Evolutionary conservation across 148 eudicot genomes (phyloP).

Genomic region (Camellia sinensis): DNA sequence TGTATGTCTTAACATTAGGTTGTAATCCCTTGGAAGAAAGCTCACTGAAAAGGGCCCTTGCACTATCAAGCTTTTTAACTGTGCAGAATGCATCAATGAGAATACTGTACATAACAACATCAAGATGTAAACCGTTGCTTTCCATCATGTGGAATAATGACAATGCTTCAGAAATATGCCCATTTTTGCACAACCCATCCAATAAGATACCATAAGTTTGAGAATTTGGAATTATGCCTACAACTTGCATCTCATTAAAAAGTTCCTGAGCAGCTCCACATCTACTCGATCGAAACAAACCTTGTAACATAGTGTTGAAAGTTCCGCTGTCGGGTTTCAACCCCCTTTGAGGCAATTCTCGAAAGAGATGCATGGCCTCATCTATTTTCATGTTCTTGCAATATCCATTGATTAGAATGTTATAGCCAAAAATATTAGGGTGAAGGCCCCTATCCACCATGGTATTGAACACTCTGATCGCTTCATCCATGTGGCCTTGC

Average conservation of each 20-base stretch:
- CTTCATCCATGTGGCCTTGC: slow-evolving; percentile 7
- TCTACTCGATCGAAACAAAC: slow-evolving; percentile 2
- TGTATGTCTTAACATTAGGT: neutral
- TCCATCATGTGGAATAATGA: neutral
- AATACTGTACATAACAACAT: neutral
- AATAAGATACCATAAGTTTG: neutral
- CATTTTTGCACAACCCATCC: neutral
- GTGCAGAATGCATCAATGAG: slow-evolving; percentile 6
- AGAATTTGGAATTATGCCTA: neutral
- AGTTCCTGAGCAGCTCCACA: neutral
- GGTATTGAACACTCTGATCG: neutral
- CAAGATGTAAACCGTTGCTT: neutral
- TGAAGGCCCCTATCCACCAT: neutral
- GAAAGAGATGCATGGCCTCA: slow-evolving; percentile 1
- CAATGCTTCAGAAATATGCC: neutral
- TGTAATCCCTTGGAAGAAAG: neutral
- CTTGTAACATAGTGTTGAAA: slow-evolving; percentile 8
- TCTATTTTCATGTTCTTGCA: slow-evolving; percentile 4
- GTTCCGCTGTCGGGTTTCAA: slow-evolving; percentile 1
- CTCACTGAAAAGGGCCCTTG: neutral
- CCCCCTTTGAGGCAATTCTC: slow-evolving; percentile 2
- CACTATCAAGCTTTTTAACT: neutral
- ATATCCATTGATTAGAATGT: slow-evolving; percentile 12
- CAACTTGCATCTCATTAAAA: slow-evolving; percentile 6
- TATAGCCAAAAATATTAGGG: neutral